These are phyloP conservation scores for Sclerotinia subarctica DNA, from an alignment of 2,329 filamentous ascomycete species.

Conservation along the genomic window DNA sequence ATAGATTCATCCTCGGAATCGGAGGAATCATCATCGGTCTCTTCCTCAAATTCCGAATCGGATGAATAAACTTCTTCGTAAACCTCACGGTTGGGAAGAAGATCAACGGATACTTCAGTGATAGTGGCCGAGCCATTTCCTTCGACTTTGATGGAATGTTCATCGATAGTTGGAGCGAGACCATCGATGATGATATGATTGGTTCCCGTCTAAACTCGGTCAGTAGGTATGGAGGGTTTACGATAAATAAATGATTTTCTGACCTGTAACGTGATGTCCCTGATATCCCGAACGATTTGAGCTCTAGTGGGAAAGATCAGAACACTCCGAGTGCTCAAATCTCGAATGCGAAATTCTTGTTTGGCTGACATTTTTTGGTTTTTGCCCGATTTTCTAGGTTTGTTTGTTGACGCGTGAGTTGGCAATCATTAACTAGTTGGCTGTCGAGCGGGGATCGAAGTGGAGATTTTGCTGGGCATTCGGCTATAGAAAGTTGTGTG, in stretches of 20 bases:
- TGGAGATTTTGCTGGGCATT: background rate
- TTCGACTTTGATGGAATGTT: constrained; percentile 58
- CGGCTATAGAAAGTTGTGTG: background rate
- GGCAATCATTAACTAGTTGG: background rate
- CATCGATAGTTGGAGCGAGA: constrained; percentile 51
- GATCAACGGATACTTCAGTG: constrained; percentile 60
- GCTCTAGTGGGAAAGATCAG: constrained; percentile 61
- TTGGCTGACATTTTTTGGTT: constrained; percentile 24
- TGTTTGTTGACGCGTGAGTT: background rate
- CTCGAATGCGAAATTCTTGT: constrained; percentile 53
- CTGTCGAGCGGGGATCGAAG: background rate
- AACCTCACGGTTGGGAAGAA: constrained; percentile 50
- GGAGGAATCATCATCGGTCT: constrained; percentile 35
- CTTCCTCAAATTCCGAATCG: constrained; percentile 38
- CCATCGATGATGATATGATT: constrained; percentile 57
- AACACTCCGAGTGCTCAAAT: constrained; percentile 58
- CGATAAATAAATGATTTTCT: background rate
- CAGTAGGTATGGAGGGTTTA: background rate
- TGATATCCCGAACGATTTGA: constrained; percentile 59
- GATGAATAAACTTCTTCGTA: constrained; percentile 42
- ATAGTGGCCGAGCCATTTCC: constrained; percentile 56
- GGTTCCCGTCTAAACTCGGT: constrained; percentile 42
- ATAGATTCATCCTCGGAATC: constrained; percentile 34
- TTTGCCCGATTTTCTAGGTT: constrained; percentile 1
- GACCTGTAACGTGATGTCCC: constrained; percentile 46